Evolutionary conservation across 768 basidiomycete genomes (phyloP).

Genomic region (Thelephora ganbajun): DNA sequence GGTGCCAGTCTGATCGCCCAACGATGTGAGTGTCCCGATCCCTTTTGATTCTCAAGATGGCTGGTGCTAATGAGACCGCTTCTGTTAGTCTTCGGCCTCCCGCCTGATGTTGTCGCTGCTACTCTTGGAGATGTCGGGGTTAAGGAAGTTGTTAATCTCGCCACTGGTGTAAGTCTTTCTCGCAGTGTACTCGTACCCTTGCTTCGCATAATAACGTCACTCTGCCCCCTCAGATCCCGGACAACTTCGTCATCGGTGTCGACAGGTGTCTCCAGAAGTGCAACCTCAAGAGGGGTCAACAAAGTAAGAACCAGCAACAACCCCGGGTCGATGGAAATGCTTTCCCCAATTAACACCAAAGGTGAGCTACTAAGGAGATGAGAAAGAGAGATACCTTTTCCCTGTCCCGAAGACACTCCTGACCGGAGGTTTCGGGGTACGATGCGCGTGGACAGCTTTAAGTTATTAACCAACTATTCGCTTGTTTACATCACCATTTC

Average conservation of each 20-base stretch:
- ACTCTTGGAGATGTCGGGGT: conserved; percentile 17
- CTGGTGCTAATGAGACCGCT: neutral
- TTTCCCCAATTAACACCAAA: conserved; percentile 6
- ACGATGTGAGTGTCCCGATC: conserved; percentile 11
- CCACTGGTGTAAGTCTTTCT: conserved; percentile 9
- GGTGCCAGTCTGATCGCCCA: conserved; percentile 13
- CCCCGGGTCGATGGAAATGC: conserved; percentile 15
- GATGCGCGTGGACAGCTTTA: no score
- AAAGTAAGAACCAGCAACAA: conserved; percentile 16
- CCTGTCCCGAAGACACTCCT: no score
- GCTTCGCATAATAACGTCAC: neutral
- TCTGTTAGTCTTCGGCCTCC: conserved; percentile 14
- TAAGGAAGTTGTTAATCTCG: conserved; percentile 14
- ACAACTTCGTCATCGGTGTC: conserved; percentile 17
- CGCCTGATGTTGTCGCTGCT: conserved; percentile 15
- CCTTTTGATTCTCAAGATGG: neutral
- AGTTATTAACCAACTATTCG: no score
- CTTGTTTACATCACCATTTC: no score
- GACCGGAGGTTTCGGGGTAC: no score
- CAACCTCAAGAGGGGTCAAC: conserved; percentile 11
- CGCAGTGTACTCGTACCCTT: neutral
- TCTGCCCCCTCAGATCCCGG: conserved; percentile 12
- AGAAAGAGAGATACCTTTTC: no score
- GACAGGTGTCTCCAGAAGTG: conserved; percentile 15
- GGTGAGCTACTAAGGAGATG: no score